Base-by-base conservation (phyloP, 768 basidiomycete species). In the Dacryopinax spathularia region DNA sequence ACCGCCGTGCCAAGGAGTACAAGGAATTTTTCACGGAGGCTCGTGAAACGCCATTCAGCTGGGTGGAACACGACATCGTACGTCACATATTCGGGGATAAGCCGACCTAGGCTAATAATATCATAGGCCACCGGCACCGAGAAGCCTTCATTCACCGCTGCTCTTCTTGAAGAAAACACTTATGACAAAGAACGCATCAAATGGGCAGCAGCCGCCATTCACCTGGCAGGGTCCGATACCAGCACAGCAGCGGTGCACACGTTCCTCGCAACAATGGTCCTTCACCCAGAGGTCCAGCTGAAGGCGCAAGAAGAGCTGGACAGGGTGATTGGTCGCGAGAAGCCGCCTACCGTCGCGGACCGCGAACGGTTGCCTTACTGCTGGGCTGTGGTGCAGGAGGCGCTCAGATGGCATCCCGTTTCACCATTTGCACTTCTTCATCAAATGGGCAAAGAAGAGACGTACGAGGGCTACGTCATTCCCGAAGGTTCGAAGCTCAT, bases 1-100 rank as follows among this genome's bases (percentile, higher is more conserved):
- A 74, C 41, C 68, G 66, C 5, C 64, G 70, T 25, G 76, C 74
- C 2, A 70, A 70, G 36, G 63, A 62, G 37, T 73, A 73, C 66
- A 60, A 62, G 1, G 64, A 13, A 0, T 39, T 63, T 5, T 66
- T 67, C 13, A 62, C 68, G 25, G 64, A 63, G 1, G 78, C 83
- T 80, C 82, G 83, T 25, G 77, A 81, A 27, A 75, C 74, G 63
- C 84, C 85, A 7, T 76, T 80, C 69, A 75, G 77, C 36, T 82
- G 80, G 63, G 84, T 83, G 48, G 83, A 83, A 31, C 9, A 3
- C 9, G 48, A 56, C 48, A 5, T 56, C 13, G 48, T 56, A 25
- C 3, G 48, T n/a, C n/a, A n/a, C n/a, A n/a, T n/a, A n/a, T n/a
- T n/a, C n/a, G n/a, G n/a, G n/a, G n/a, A n/a, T n/a, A n/a, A n/a